Conservation (phyloP, 2,329 filamentous ascomycete genomes). For the Colletotrichum nymphaeae region DNA sequence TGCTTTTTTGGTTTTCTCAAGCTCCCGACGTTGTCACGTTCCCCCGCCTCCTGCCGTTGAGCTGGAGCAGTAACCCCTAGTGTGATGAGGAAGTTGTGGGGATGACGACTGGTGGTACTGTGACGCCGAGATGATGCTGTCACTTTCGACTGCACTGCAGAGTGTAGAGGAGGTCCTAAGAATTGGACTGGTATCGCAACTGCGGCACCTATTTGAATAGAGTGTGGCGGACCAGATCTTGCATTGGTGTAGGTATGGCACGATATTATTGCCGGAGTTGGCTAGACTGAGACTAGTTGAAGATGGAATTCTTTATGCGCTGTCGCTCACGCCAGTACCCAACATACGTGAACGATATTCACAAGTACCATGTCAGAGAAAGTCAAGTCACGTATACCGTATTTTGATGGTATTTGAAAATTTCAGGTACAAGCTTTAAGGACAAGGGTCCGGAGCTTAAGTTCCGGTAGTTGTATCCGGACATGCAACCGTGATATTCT, state of each 20-base stretch:
- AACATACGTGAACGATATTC: not conserved
- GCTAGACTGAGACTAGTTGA: not conserved
- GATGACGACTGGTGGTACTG: too few relatives aligned
- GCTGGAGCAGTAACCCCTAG: too few relatives aligned
- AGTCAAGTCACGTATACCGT: not conserved
- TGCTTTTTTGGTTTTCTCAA: too few relatives aligned
- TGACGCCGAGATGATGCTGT: too few relatives aligned
- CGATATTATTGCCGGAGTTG: not conserved
- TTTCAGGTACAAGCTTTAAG: not conserved
- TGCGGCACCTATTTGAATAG: not conserved
- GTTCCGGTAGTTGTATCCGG: conserved; percentile 1
- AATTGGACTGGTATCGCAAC: not conserved
- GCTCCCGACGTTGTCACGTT: too few relatives aligned
- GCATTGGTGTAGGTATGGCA: not conserved
- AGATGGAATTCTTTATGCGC: not conserved
- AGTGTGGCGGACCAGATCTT: not conserved
- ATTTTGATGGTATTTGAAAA: not conserved
- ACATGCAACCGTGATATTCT: not conserved
- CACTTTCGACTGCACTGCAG: too few relatives aligned
- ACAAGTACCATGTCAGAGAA: not conserved
- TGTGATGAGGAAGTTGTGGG: too few relatives aligned
- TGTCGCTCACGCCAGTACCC: too few relatives aligned
- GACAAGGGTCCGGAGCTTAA: conserved; percentile 16
- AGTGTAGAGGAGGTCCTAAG: too few relatives aligned
- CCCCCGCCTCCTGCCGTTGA: too few relatives aligned